Percentiles rank a stretch among this genome's conserved stretches.
Conservation (phyloP, 169 alveolate species). For the Cystoisospora suis region DNA sequence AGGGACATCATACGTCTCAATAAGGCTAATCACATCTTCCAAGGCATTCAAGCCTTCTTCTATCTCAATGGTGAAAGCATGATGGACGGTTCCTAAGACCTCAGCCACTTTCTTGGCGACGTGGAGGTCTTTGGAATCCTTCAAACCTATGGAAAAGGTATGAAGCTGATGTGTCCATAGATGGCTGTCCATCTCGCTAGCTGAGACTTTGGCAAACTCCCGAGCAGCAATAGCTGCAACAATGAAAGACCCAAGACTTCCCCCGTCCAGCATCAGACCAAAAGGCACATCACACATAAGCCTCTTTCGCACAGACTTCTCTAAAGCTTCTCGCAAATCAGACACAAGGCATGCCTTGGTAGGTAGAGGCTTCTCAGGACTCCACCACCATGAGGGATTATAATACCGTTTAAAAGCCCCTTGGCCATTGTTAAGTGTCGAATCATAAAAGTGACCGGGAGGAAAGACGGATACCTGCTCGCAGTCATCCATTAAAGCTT, state of each 20-base stretch:
- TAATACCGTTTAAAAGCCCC: slow-evolving; percentile 42
- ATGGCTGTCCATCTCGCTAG: neutral
- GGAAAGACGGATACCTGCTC: slow-evolving; percentile 62
- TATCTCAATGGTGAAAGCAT: slow-evolving; percentile 80
- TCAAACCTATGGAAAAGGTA: slow-evolving; percentile 81
- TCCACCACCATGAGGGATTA: slow-evolving; percentile 58
- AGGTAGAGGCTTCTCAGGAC: slow-evolving; percentile 23
- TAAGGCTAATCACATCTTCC: slow-evolving; percentile 82
- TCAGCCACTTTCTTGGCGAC: slow-evolving; percentile 75
- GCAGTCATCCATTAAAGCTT: slow-evolving; percentile 41
- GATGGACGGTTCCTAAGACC: slow-evolving; percentile 86
- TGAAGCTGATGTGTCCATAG: slow-evolving; percentile 66
- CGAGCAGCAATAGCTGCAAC: slow-evolving; percentile 80
- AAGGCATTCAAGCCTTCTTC: slow-evolving; percentile 73
- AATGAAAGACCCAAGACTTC: slow-evolving; percentile 84
- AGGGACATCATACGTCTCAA: slow-evolving; percentile 87
- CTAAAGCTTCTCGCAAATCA: slow-evolving; percentile 35
- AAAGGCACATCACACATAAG: slow-evolving; percentile 86
- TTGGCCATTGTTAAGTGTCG: slow-evolving; percentile 27
- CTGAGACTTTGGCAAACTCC: slow-evolving; percentile 50
- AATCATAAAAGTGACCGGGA: slow-evolving; percentile 69
- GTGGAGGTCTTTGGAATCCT: slow-evolving; percentile 73
- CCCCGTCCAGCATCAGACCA: slow-evolving; percentile 88
- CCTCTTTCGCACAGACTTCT: slow-evolving; percentile 42
- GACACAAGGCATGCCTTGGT: neutral